Base-by-base conservation (phyloP, 225 moss, liverwort and hornwort species). In the Physcomitrium patens region DNA sequence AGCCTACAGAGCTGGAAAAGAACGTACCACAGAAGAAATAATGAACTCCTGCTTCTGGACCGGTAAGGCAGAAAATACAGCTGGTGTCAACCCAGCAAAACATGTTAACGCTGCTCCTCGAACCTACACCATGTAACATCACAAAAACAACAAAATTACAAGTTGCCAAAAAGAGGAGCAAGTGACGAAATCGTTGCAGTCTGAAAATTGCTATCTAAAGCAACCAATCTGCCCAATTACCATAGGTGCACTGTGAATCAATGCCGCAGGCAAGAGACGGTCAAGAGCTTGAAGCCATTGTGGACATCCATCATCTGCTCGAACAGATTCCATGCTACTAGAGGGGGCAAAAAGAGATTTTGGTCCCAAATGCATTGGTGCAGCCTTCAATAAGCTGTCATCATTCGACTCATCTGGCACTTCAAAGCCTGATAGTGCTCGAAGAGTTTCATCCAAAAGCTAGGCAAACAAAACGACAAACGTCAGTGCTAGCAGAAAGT, bases 51-150 rank as follows among this genome's bases (percentile, higher is more conserved):
- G 93, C 67, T 90, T 91, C 65, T 83, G 83, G 63, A 65, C 23
- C 69, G 93, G 85, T 76, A 96, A 79, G 46, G 79, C 85, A 76
- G 80, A 79, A 77, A 93, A 96, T 23, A 90, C 81, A 27, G 79
- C 59, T 65, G 87, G 79, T 60, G 96, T 94, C 76, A 96, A 83
- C 44, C 96, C 96, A 68, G 96, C 96, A 80, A 96, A 96, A 78
- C 96, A 96, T 17, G 96, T 96, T 83, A 96, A 79, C 53, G 93
- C 93, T 71, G 93, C 96, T 84, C 92, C 86, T 81, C 96, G 93
- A 80, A 96, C 96, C 96, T 96, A 69, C 65, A 85, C 42, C 48
- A 76, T 20, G 57, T 28, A 65, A 37, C 26, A 69, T 47, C 53
- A 1, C 27, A 60, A 5, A 52, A 68, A 47, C 26, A 52, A 12